phyloP scores from a whole-genome alignment of 805 yeast species.

The Zygosaccharomyces lentus region DNA sequence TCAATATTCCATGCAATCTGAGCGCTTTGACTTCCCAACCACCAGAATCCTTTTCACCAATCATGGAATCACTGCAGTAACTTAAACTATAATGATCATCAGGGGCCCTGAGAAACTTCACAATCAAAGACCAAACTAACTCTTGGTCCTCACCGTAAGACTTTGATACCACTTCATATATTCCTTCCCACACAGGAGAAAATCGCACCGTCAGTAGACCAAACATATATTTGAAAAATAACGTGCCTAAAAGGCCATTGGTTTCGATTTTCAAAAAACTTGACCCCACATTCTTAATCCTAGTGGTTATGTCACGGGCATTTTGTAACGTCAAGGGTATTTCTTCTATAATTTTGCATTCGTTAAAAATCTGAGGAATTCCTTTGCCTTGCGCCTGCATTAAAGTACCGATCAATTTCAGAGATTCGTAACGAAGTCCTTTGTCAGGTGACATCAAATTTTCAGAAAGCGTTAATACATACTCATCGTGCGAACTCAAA shows the following conservation, averaged over 20 bases:
- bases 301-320: conserved; percentile 68
- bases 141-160: conserved; percentile 41
- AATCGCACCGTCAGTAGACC: conserved; percentile 74
- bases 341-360: conserved; percentile 60
- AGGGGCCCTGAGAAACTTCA: conserved; percentile 32
- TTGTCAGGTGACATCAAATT: conserved; percentile 50
- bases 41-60: conserved; percentile 8
- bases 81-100: conserved; percentile 19
- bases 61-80: conserved; percentile 18
- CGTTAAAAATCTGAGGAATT: conserved; percentile 42
- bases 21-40: conserved; percentile 45
- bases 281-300: conserved; percentile 57
- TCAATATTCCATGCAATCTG: conserved; percentile 42
- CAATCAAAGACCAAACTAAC: conserved; percentile 53
- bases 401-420: conserved; percentile 43
- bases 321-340: conserved; percentile 64
- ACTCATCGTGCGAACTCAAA: conserved; percentile 1
- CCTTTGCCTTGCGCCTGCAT: conserved; percentile 24
- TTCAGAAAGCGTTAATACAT: conserved; percentile 16
- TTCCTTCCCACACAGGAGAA: conserved; percentile 83
- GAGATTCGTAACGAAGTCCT: conserved; percentile 45
- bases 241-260: conserved; percentile 21
- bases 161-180: conserved; percentile 53
- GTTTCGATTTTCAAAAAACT: conserved; percentile 37
- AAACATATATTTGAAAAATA: conserved; percentile 47